Evolutionary conservation across 768 basidiomycete species (phyloP).

Genomic region (Leccinum sublutescens): DNA sequence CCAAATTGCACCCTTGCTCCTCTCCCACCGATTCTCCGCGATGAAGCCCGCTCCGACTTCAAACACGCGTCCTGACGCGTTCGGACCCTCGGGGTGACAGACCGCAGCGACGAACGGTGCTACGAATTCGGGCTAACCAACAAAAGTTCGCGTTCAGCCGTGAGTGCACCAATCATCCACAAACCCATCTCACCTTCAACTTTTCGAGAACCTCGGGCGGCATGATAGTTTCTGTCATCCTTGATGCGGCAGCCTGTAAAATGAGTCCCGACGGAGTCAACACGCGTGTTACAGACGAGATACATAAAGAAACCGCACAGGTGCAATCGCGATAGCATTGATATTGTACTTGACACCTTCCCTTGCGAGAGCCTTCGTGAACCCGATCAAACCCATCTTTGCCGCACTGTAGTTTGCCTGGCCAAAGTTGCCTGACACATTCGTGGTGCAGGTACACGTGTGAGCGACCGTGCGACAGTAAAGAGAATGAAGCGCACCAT

Average conservation of each 20-base stretch:
- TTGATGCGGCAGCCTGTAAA: constrained; percentile 79
- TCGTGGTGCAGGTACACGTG: neutral
- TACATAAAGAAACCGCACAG: constrained; percentile 48
- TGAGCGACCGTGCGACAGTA: neutral
- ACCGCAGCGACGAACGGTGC: constrained; percentile 90
- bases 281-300: neutral
- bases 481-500: constrained; percentile 50
- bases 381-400: constrained; percentile 92
- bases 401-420: constrained; percentile 98
- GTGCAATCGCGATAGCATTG: constrained; percentile 82
- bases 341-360: constrained; percentile 95
- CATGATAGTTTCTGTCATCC: constrained; percentile 95
- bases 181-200: constrained; percentile 51
- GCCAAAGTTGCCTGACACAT: constrained; percentile 78
- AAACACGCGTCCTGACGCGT: constrained; percentile 79
- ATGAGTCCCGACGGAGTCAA: neutral
- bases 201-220: constrained; percentile 92
- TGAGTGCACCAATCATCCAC: neutral
- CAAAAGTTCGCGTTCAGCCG: neutral
- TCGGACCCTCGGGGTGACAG: constrained; percentile 79
- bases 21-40: constrained; percentile 91
- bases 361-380: constrained; percentile 88
- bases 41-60: constrained; percentile 93
- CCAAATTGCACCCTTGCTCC: constrained; percentile 84
- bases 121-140: constrained; percentile 72